A percentile compares a stretch with the other conserved stretches of the same genome.
Evolutionary conservation across 805 yeast genomes (phyloP).

Genomic region (Zygotorulaspora danielsina): DNA sequence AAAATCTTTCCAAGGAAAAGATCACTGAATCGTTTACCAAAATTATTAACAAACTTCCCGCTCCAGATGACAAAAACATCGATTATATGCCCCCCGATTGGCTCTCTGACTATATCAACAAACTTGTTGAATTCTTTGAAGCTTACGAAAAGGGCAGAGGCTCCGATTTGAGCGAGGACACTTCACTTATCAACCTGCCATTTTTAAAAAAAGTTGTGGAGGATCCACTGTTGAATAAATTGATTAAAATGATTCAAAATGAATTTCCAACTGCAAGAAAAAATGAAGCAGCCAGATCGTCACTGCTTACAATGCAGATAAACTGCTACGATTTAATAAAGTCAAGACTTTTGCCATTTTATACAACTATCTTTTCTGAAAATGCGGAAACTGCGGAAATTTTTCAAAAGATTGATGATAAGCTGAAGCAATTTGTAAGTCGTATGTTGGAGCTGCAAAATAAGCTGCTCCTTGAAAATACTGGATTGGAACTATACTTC

Average conservation of each 20-base stretch:
- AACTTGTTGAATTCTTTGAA: constrained; percentile 51
- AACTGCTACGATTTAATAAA: constrained; percentile 62
- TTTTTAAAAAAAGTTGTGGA: constrained; percentile 44
- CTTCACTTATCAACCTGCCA: constrained; percentile 37
- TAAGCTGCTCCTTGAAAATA: constrained; percentile 44
- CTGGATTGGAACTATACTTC: constrained; percentile 54
- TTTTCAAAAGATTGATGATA: constrained; percentile 30
- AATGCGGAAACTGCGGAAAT: constrained; percentile 28
- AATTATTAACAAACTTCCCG: constrained; percentile 31
- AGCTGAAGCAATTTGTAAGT: constrained; percentile 29
- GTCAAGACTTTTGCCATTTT: constrained; percentile 44
- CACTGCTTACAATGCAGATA: constrained; percentile 42
- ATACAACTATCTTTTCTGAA: constrained; percentile 34
- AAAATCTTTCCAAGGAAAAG: constrained; percentile 20
- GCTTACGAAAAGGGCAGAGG: constrained; percentile 44
- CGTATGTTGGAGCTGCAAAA: constrained; percentile 44
- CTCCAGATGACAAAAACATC: constrained; percentile 36
- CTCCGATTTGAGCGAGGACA: constrained; percentile 28
- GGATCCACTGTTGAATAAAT: constrained; percentile 33
- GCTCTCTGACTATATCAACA: constrained; percentile 53
- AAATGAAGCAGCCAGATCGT: constrained; percentile 23
- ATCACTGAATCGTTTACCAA: constrained; percentile 19
- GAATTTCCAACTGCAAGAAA: constrained; percentile 32
- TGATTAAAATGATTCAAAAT: constrained; percentile 28
- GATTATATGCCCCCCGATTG: constrained; percentile 83